Evolutionary conservation across 2,329 filamentous ascomycete species (phyloP), one percentile per base, ranked within the genome.

Genomic region (Trichoderma simmonsii): DNA sequence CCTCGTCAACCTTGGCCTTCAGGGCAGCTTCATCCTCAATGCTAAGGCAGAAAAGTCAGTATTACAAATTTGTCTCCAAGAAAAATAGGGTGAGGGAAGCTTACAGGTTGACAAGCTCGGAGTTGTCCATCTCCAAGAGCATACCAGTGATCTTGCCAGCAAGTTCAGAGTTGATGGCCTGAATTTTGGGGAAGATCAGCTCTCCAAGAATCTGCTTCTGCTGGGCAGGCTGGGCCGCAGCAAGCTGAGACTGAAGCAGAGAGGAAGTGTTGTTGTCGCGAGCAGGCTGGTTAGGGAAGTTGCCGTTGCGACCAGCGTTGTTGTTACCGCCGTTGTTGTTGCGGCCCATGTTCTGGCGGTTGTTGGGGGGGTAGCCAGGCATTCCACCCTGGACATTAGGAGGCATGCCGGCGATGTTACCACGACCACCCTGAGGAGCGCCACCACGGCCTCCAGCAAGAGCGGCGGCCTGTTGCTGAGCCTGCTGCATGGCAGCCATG

Each of bases 71-170:
- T 5, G 30, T 9, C 28, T 61, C n/a, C 59, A 30, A 21, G 24
- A 80, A 72, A 75, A 11, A 67, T 9, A 30, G 21, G n/a, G 26
- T 5, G 3, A 4, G 32, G 59, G 73, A 34, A 75, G 93, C 95
- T 93, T 92, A 97, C 93, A 99, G 89, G 85, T 93, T 93, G 81
- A 99, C 89, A 78, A 99, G 87, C 87, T 99, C 96, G 72, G 88
- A 82, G 85, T 98, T 98, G 79, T 98, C 96, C 96, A 99, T 99
- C 89, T 99, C 96, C 79, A 99, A 86, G 79, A 99, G 92, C 96
- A 99, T 99, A 85, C 96, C 96, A 74, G 96, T 99, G 83, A 99
- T 98, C 91, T 99, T 99, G 81, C 96, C 96, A 74, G 96, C 96
- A 79, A 99, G 88, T 79, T 98, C 95, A 73, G 94, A 93, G 87